A percentile compares a stretch with the other conserved stretches of the same genome.
Conservation (phyloP, 2,329 filamentous ascomycete species). For the Stagonosporopsis cucurbitacearum region DNA sequence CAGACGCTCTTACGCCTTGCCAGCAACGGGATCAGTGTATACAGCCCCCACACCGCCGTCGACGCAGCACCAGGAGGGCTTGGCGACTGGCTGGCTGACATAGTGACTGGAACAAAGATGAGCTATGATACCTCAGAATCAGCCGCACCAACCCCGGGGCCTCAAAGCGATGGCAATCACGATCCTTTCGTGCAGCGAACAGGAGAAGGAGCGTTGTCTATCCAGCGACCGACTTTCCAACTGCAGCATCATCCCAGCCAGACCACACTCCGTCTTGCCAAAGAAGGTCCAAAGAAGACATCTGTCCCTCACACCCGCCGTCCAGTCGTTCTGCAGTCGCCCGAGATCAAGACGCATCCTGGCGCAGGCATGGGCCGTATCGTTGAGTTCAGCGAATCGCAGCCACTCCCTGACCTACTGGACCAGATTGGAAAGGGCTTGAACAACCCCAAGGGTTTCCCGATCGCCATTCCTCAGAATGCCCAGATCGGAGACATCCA, state of each 20-base stretch:
- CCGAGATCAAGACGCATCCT: constrained; percentile 47
- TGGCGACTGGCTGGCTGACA: constrained; percentile 92
- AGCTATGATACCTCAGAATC: constrained; percentile 59
- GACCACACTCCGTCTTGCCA: constrained; percentile 45
- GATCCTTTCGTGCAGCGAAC: constrained; percentile 44
- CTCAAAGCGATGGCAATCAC: constrained; percentile 27
- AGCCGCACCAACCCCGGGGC: constrained; percentile 63
- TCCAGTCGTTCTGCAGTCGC: constrained; percentile 59
- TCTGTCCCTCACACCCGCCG: constrained; percentile 56
- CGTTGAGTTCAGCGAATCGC: constrained; percentile 60
- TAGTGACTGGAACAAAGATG: constrained; percentile 68
- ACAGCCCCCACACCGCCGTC: constrained; percentile 93
- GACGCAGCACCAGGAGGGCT: constrained; percentile 85
- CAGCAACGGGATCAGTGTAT: constrained; percentile 89
- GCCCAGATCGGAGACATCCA: constrained; percentile 59
- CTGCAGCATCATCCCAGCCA: constrained; percentile 59
- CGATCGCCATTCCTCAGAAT: constrained; percentile 68
- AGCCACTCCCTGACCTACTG: constrained; percentile 65
- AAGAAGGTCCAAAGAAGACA: constrained; percentile 19
- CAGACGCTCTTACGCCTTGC: constrained; percentile 80
- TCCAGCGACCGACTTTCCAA: constrained; percentile 51
- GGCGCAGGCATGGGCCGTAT: constrained; percentile 68
- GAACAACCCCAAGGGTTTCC: constrained; percentile 70
- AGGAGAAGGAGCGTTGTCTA: background rate
- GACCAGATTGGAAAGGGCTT: constrained; percentile 67